Percentiles rank a stretch among this genome's conserved stretches.
Conservation (phyloP, 257 asterid genomes). For the Pogostemon cablin region DNA sequence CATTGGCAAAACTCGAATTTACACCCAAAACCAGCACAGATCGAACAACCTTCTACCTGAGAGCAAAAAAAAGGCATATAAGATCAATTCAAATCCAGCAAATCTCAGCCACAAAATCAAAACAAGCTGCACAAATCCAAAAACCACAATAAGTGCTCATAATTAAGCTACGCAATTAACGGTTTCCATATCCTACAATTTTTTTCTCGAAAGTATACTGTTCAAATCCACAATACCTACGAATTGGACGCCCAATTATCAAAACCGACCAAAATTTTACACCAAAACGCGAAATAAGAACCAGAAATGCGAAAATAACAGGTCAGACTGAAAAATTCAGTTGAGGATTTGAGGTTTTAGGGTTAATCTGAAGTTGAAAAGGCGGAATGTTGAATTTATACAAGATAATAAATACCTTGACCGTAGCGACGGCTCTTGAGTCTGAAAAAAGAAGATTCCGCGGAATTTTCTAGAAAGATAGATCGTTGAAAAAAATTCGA, state of each 20-base stretch:
- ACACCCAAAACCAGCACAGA: slow-evolving; percentile 13
- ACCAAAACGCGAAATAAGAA: neutral
- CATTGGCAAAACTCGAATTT: slow-evolving; percentile 29
- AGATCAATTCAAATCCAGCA: slow-evolving; percentile 13
- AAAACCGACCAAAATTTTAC: neutral
- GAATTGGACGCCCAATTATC: neutral
- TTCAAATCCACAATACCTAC: neutral
- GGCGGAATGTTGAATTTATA: neutral
- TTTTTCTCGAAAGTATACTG: neutral
- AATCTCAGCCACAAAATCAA: neutral
- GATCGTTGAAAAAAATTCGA: neutral
- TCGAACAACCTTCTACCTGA: slow-evolving; percentile 24
- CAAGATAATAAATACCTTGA: slow-evolving; percentile 26
- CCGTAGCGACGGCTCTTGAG: slow-evolving; percentile 27
- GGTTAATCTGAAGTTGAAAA: neutral
- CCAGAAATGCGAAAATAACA: neutral
- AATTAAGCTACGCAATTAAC: slow-evolving; percentile 12
- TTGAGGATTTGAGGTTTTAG: slow-evolving; percentile 19
- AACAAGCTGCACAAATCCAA: slow-evolving; percentile 19
- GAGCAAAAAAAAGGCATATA: neutral
- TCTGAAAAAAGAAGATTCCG: slow-evolving; percentile 27
- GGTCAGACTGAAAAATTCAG: neutral
- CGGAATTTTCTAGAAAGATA: neutral
- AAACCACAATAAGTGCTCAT: slow-evolving; percentile 2
- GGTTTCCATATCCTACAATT: slow-evolving; percentile 16